Conservation (phyloP, 2,329 filamentous ascomycete species). For the Pseudogymnoascus sp. region DNA sequence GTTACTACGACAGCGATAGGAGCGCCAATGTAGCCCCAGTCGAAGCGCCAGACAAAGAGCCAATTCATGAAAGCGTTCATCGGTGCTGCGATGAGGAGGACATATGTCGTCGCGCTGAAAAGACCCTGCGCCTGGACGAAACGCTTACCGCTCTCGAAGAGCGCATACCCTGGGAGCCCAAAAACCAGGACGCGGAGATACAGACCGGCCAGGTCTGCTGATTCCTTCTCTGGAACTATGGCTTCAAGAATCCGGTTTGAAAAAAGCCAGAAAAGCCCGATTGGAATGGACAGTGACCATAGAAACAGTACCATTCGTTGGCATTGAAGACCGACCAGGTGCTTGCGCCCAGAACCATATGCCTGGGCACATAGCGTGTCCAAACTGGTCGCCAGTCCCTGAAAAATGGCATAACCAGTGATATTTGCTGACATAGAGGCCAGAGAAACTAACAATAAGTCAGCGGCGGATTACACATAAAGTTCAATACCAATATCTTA, state of each 20-base stretch:
- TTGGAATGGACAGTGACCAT: slow-evolving; percentile 61
- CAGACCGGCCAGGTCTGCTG: slow-evolving; percentile 60
- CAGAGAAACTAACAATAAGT: slow-evolving; percentile 40
- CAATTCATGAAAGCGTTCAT: slow-evolving; percentile 72
- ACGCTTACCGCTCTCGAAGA: slow-evolving; percentile 69
- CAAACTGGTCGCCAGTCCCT: slow-evolving; percentile 79
- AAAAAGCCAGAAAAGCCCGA: slow-evolving; percentile 61
- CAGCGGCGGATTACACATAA: background rate
- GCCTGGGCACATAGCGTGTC: slow-evolving; percentile 93
- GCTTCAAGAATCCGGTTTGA: slow-evolving; percentile 54
- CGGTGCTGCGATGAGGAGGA: slow-evolving; percentile 66
- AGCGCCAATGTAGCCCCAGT: slow-evolving; percentile 67
- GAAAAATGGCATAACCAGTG: slow-evolving; percentile 66
- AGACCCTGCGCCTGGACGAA: slow-evolving; percentile 77
- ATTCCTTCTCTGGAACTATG: slow-evolving; percentile 64
- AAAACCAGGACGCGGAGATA: slow-evolving; percentile 64
- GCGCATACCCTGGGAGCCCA: slow-evolving; percentile 66
- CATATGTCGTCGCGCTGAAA: slow-evolving; percentile 72
- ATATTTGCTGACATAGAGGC: slow-evolving; percentile 76
- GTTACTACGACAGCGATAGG: slow-evolving; percentile 70
- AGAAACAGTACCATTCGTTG: slow-evolving; percentile 77
- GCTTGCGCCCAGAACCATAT: slow-evolving; percentile 82
- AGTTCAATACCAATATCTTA: background rate
- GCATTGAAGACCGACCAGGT: slow-evolving; percentile 76
- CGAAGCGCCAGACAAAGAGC: slow-evolving; percentile 65